Conservation (phyloP, 345 rosid species). For the Eucalyptus albens region DNA sequence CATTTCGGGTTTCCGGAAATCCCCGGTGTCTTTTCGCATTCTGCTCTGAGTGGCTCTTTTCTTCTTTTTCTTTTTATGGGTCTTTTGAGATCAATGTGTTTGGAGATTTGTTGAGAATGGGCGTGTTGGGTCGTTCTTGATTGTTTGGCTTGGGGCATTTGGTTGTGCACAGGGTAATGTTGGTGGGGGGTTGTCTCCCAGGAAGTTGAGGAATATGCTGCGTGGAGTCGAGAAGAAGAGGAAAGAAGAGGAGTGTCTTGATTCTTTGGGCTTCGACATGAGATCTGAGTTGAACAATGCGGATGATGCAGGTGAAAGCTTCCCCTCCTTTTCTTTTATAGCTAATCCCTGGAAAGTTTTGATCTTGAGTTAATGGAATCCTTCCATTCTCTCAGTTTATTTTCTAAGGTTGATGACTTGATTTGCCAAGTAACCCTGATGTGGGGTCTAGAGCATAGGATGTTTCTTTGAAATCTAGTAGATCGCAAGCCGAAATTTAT, state of each 20-base stretch:
- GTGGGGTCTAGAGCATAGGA: not conserved
- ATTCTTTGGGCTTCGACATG: slow-evolving; percentile 21
- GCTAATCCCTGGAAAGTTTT: not conserved
- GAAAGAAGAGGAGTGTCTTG: slow-evolving; percentile 36
- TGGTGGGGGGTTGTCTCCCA: slow-evolving; percentile 68
- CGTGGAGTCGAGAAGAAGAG: slow-evolving; percentile 57
- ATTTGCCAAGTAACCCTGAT: not conserved
- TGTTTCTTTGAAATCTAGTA: not conserved
- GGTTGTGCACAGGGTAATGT: slow-evolving; percentile 13
- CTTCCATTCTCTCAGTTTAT: not conserved
- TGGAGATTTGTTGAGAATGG: slow-evolving; percentile 2
- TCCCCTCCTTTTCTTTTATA: not conserved
- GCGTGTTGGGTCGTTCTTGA: not conserved
- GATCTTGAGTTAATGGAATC: not conserved
- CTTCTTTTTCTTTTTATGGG: not conserved
- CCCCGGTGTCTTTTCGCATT: not conserved
- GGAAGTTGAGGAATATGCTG: slow-evolving; percentile 62
- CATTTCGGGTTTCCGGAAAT: not conserved
- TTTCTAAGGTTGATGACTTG: not conserved
- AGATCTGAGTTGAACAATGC: slow-evolving; percentile 39
- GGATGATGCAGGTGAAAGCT: slow-evolving; percentile 32
- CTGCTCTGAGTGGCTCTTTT: not conserved
- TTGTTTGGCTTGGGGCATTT: slow-evolving; percentile 1
- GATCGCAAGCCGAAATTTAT: not conserved
- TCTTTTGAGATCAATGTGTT: not conserved